Evolutionary conservation across 2,329 filamentous ascomycete genomes (phyloP).

Genomic region (Fusarium illudens): DNA sequence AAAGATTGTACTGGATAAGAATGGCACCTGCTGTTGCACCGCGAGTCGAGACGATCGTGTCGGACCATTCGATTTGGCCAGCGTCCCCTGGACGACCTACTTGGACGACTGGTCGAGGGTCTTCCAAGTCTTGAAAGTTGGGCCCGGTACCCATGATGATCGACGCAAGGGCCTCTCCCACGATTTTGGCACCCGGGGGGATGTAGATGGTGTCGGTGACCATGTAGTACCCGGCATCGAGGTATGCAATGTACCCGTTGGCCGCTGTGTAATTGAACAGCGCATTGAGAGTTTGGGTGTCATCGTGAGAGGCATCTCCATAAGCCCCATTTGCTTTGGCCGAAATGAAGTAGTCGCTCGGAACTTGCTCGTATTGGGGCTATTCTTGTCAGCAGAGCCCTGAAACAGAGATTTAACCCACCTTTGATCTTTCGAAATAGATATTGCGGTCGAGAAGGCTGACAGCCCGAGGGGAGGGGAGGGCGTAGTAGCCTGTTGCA

Average conservation of each 20-base stretch:
- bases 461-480: constrained; percentile 24
- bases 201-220: constrained; percentile 64
- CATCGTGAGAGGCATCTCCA: constrained; percentile 79
- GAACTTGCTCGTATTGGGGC: constrained; percentile 74
- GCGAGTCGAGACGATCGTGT: constrained; percentile 75
- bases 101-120: constrained; percentile 71
- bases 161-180: constrained; percentile 66
- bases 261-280: constrained; percentile 65
- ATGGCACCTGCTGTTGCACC: constrained; percentile 73
- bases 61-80: constrained; percentile 74
- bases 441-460: constrained; percentile 61
- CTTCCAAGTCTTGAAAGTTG: constrained; percentile 64
- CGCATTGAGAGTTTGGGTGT: constrained; percentile 68
- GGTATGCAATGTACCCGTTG: constrained; percentile 64
- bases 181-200: constrained; percentile 61
- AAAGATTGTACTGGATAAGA: constrained; percentile 78
- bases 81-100: constrained; percentile 70
- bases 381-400: constrained; percentile 6
- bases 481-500: constrained; percentile 34
- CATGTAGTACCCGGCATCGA: constrained; percentile 69
- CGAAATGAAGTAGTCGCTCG: constrained; percentile 69
- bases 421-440: constrained; percentile 77
- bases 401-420: not conserved
- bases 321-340: constrained; percentile 60
- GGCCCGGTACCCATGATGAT: constrained; percentile 64